These are phyloP conservation scores for Talaromyces proteolyticus DNA, from an alignment of 495 filamentous ascomycete genomes.

Conservation along the genomic window DNA sequence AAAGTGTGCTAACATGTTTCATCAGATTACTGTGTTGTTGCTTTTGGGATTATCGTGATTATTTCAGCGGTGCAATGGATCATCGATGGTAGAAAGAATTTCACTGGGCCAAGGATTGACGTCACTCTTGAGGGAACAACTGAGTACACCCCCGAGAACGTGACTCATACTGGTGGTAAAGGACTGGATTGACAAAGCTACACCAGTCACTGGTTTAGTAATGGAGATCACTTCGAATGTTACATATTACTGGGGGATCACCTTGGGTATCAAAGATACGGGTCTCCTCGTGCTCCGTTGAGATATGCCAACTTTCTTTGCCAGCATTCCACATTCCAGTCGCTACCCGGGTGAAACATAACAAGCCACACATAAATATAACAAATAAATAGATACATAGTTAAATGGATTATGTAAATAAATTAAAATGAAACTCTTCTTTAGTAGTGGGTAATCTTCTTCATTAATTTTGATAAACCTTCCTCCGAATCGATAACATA, in stretches of 20 bases:
- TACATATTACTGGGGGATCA: no score
- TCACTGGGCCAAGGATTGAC: constrained; percentile 53
- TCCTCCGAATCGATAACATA: background rate
- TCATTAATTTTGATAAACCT: background rate
- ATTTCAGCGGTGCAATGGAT: constrained; percentile 64
- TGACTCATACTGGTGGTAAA: background rate
- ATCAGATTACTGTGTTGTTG: constrained; percentile 63
- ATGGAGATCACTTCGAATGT: no score
- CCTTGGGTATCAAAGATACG: no score
- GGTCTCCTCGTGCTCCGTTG: no score
- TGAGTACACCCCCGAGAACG: background rate
- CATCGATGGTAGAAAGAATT: constrained; percentile 67
- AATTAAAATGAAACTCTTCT: no score
- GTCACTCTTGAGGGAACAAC: background rate
- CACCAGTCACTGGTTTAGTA: no score
- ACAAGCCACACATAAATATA: background rate
- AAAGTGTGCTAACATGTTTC: background rate
- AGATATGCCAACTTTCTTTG: background rate
- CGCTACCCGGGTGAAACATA: background rate
- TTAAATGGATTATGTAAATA: background rate
- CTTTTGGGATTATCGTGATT: constrained; percentile 61
- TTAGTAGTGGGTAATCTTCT: no score
- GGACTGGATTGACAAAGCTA: no score
- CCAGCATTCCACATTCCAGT: constrained; percentile 4
- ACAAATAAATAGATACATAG: background rate